A percentile compares a stretch with the other conserved stretches of the same genome.
Evolutionary conservation across 2,329 filamentous ascomycete genomes (phyloP).

Genomic region (Aspergillus floridensis): DNA sequence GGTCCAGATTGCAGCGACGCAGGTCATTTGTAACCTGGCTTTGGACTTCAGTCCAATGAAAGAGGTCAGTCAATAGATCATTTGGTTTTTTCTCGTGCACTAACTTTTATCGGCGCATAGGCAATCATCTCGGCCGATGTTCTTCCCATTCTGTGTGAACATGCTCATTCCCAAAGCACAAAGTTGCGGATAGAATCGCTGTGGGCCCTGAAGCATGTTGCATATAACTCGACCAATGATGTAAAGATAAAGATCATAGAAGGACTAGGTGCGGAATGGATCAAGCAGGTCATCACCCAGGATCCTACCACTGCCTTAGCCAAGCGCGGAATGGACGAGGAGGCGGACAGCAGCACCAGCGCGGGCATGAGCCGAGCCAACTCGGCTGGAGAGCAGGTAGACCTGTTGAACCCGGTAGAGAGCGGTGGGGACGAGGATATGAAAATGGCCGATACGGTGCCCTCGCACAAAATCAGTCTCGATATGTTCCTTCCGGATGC

Average conservation of each 20-base stretch:
- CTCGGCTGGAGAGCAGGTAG: conserved; percentile 59
- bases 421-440: conserved; percentile 33
- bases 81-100: background rate
- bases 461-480: conserved; percentile 41
- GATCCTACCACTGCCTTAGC: conserved; percentile 41
- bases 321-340: conserved; percentile 32
- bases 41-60: conserved; percentile 89
- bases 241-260: conserved; percentile 76
- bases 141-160: conserved; percentile 73
- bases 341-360: conserved; percentile 31
- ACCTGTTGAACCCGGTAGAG: conserved; percentile 55
- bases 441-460: conserved; percentile 37
- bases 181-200: conserved; percentile 78
- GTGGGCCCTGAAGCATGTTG: conserved; percentile 91
- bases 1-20: conserved; percentile 81
- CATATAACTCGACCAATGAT: conserved; percentile 67
- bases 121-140: conserved; percentile 71
- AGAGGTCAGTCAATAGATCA: conserved; percentile 55
- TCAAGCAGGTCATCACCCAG: conserved; percentile 72
- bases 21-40: conserved; percentile 79
- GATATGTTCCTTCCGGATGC: conserved; percentile 40
- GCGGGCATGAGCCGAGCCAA: conserved; percentile 57
- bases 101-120: conserved; percentile 43
- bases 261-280: conserved; percentile 73
- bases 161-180: conserved; percentile 78